Conservation (phyloP, 495 filamentous ascomycete species). For the Pseudevernia furfuracea region DNA sequence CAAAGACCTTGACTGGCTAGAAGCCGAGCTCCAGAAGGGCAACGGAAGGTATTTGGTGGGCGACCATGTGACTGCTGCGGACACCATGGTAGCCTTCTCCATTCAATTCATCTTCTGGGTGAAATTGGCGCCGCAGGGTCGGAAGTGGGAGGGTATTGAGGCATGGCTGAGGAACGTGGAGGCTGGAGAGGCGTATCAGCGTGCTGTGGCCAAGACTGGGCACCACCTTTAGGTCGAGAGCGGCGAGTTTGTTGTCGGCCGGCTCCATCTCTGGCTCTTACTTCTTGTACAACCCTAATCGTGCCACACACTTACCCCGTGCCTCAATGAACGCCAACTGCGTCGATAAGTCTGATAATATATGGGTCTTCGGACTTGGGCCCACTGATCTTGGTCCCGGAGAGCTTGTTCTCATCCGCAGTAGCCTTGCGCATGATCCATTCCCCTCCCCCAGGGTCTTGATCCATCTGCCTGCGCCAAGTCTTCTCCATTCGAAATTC, state of each 20-base stretch:
- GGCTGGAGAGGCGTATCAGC: slow-evolving; percentile 27
- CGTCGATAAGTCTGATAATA: too few relatives aligned
- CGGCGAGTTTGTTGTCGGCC: not conserved
- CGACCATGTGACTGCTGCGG: slow-evolving; percentile 31
- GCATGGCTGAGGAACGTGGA: slow-evolving; percentile 44
- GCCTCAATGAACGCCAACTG: too few relatives aligned
- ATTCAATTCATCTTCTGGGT: slow-evolving; percentile 32
- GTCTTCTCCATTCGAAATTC: not conserved
- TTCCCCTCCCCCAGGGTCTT: not conserved
- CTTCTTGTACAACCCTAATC: not conserved
- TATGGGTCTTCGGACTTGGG: too few relatives aligned
- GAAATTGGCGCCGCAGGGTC: slow-evolving; percentile 20
- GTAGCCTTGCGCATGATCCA: not conserved
- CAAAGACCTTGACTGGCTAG: slow-evolving; percentile 34
- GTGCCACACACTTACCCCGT: too few relatives aligned
- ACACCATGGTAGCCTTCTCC: slow-evolving; percentile 34
- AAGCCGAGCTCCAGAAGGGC: slow-evolving; percentile 27
- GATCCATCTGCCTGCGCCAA: not conserved
- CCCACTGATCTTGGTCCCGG: not conserved
- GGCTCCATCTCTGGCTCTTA: not conserved
- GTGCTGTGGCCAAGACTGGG: slow-evolving; percentile 21
- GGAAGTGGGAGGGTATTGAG: slow-evolving; percentile 35
- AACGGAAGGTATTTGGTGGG: slow-evolving; percentile 31
- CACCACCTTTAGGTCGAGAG: slow-evolving; percentile 6
- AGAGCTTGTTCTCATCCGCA: not conserved